phyloP scores from a whole-genome alignment of 257 asterid species.

The Mentha longifolia region DNA sequence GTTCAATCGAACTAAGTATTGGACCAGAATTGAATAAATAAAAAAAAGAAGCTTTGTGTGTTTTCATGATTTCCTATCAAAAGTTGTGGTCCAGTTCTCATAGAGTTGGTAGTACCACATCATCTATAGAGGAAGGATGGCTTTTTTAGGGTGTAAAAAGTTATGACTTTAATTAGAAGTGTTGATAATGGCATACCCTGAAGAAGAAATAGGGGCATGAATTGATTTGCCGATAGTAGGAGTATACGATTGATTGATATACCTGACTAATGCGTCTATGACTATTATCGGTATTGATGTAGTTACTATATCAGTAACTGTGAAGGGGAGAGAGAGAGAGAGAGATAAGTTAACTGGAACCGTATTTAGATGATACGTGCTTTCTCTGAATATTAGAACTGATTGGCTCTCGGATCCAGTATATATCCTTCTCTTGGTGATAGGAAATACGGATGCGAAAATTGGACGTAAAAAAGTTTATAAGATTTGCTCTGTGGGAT shows the following conservation, averaged over 20 bases:
- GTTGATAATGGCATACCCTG: background rate
- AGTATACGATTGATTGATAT: background rate
- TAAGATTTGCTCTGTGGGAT: constrained; percentile 8
- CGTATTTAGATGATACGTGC: background rate
- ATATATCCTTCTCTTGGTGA: constrained; percentile 6
- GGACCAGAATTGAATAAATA: background rate
- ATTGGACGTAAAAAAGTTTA: background rate
- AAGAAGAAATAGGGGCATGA: background rate
- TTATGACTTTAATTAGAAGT: background rate
- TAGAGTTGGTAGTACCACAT: background rate
- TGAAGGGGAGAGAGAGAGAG: constrained; percentile 12
- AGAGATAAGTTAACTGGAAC: background rate
- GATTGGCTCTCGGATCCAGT: background rate
- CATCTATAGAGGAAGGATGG: background rate
- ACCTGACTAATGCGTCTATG: too few relatives aligned
- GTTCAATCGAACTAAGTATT: background rate
- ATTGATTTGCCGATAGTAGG: background rate
- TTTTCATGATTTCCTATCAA: background rate
- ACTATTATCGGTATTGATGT: background rate
- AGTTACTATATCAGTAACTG: background rate
- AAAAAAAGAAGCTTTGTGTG: background rate
- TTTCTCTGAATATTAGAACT: background rate
- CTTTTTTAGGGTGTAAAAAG: background rate
- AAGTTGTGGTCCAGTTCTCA: background rate
- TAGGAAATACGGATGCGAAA: background rate